These are phyloP conservation scores for Aspergillus egyptiacus DNA, from an alignment of 495 filamentous ascomycete genomes.

Conservation along the genomic window DNA sequence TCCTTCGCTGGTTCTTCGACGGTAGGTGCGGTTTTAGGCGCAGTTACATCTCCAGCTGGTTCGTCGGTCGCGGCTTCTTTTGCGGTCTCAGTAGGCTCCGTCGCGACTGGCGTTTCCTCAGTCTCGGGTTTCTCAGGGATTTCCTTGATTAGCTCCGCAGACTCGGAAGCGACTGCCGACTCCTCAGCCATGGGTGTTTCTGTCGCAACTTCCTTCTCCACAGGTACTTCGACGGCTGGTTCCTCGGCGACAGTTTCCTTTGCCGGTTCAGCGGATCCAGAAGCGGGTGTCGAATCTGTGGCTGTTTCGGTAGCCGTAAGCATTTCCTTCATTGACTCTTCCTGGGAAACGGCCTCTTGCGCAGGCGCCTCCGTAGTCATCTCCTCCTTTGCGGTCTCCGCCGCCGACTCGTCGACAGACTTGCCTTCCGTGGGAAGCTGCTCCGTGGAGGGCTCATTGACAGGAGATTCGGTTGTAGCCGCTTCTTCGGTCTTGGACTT, in stretches of 20 bases:
- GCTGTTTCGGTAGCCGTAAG: neutral
- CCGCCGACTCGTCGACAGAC: neutral
- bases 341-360: neutral
- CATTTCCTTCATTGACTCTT: constrained; percentile 3
- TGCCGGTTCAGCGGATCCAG: neutral
- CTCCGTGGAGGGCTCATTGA: neutral
- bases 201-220: neutral
- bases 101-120: constrained; percentile 1
- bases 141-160: neutral
- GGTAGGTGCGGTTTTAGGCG: neutral
- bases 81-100: neutral
- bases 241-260: neutral
- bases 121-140: neutral
- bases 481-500: neutral
- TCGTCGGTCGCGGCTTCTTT: neutral
- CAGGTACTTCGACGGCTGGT: neutral
- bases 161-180: neutral
- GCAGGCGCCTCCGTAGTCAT: neutral
- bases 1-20: constrained; percentile 1
- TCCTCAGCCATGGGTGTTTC: constrained; percentile 8
- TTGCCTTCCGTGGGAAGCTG: neutral
- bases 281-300: neutral
- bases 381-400: neutral
- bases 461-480: neutral
- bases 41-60: neutral